A percentile compares a stretch with the other conserved stretches of the same genome.
phyloP scores from a whole-genome alignment of 768 basidiomycete species.

The Boletellus ananiceps region DNA sequence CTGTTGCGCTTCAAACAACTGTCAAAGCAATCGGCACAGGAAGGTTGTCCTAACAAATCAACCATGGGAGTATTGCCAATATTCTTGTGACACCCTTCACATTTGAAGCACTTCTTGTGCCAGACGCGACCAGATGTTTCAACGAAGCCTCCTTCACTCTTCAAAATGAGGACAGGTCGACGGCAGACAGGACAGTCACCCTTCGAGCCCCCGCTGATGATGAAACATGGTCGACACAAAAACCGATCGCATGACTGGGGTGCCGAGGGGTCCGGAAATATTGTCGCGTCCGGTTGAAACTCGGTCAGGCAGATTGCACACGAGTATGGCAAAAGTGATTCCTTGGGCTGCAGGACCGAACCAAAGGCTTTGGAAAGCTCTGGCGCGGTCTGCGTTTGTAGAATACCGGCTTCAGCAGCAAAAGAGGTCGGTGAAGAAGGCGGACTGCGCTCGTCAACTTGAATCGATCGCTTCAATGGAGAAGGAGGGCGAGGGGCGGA shows the following conservation, averaged over 20 bases:
- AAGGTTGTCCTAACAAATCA: slow-evolving; percentile 76
- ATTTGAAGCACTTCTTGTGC: slow-evolving; percentile 81
- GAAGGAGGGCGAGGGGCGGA: slow-evolving; percentile 53
- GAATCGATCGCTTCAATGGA: slow-evolving; percentile 44
- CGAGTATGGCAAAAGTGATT: slow-evolving; percentile 62
- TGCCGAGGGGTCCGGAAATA: slow-evolving; percentile 66
- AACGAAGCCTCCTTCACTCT: slow-evolving; percentile 73
- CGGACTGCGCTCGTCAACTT: slow-evolving; percentile 17
- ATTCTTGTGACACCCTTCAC: slow-evolving; percentile 65
- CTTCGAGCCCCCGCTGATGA: slow-evolving; percentile 67
- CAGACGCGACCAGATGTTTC: slow-evolving; percentile 67
- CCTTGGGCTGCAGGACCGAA: slow-evolving; percentile 75
- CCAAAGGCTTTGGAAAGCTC: slow-evolving; percentile 80
- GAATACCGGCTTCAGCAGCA: slow-evolving; percentile 54
- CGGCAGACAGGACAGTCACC: slow-evolving; percentile 66
- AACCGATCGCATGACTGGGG: slow-evolving; percentile 42
- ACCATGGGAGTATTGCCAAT: slow-evolving; percentile 76
- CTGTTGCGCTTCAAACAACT: slow-evolving; percentile 56
- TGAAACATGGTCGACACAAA: slow-evolving; percentile 72
- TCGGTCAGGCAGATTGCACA: slow-evolving; percentile 60
- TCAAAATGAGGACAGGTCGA: slow-evolving; percentile 68
- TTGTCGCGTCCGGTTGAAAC: slow-evolving; percentile 80
- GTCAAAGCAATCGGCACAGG: slow-evolving; percentile 79
- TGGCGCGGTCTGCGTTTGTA: slow-evolving; percentile 56
- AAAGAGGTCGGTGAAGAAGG: slow-evolving; percentile 38